These are phyloP conservation scores for Penicillium egyptiacum DNA, from an alignment of 495 filamentous ascomycete genomes.

Conservation along the genomic window DNA sequence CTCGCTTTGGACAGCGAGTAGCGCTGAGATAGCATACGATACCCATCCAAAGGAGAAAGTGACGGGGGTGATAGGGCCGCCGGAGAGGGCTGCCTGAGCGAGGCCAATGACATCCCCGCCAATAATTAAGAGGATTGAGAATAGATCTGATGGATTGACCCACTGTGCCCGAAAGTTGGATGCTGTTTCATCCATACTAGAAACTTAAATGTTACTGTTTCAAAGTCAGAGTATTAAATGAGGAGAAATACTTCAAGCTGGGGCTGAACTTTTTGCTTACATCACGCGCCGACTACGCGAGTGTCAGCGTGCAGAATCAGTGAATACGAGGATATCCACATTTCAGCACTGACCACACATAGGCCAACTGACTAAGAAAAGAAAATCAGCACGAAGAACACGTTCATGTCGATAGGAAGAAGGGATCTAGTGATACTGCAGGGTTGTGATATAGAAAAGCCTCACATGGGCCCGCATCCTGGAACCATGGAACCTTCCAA, in stretches of 20 bases:
- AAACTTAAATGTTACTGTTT: neutral
- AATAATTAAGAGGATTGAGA: constrained; percentile 46
- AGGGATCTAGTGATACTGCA: too few relatives aligned
- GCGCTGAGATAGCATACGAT: constrained; percentile 41
- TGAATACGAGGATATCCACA: neutral
- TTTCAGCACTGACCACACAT: neutral
- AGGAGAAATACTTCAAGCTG: neutral
- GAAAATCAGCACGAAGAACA: too few relatives aligned
- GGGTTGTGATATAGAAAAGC: too few relatives aligned
- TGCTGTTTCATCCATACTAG: neutral
- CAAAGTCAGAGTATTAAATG: neutral
- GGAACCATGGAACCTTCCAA: too few relatives aligned
- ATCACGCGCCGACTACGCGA: neutral
- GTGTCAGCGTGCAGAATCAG: neutral
- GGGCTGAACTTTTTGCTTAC: neutral
- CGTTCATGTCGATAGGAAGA: too few relatives aligned
- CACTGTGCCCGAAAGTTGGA: constrained; percentile 21
- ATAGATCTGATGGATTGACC: constrained; percentile 36
- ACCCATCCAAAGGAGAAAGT: constrained; percentile 59
- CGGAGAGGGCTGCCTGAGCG: constrained; percentile 50
- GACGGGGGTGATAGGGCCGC: constrained; percentile 41
- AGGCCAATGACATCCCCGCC: constrained; percentile 51
- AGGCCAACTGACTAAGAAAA: too few relatives aligned
- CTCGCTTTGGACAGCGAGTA: constrained; percentile 46
- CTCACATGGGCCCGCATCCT: too few relatives aligned